These are phyloP conservation scores for Coniochaeta hoffmannii DNA, from an alignment of 2,329 filamentous ascomycete species.

Conservation along the genomic window DNA sequence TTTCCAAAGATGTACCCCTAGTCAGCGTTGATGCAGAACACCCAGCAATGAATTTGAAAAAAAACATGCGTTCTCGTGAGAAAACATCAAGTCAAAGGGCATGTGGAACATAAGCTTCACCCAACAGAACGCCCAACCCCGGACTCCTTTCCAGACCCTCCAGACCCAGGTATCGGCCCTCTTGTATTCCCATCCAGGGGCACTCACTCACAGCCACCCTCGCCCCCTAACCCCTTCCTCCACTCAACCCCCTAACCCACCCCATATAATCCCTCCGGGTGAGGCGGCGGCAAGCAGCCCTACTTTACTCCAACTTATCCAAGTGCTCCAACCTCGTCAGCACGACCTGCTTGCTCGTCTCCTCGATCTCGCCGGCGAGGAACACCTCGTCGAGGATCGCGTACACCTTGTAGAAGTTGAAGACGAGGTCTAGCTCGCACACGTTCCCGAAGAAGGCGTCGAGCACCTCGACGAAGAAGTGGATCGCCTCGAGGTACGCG, in stretches of 20 bases:
- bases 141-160: not conserved
- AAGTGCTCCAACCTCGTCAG: slow-evolving; percentile 89
- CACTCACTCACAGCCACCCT: not conserved
- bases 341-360: slow-evolving; percentile 97
- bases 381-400: slow-evolving; percentile 98
- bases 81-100: not conserved
- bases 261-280: too few species aligned
- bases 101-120: not conserved
- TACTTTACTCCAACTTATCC: slow-evolving; percentile 88
- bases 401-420: slow-evolving; percentile 84
- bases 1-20: too few species aligned
- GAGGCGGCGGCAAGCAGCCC: too few species aligned
- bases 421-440: slow-evolving; percentile 89
- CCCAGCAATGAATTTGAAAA: not conserved
- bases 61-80: not conserved
- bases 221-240: not conserved
- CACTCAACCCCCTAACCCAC: too few species aligned
- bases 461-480: slow-evolving; percentile 98
- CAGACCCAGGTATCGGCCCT: too few species aligned
- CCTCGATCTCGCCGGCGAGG: slow-evolving; percentile 93
- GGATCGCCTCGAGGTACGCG: slow-evolving; percentile 92
- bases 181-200: too few species aligned
- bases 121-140: not conserved
- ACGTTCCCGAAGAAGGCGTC: slow-evolving; percentile 99
- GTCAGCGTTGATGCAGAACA: too few species aligned